A percentile compares a stretch with the other conserved stretches of the same genome.
phyloP scores from a whole-genome alignment of 306 rosid genomes.

The Vigna nakashimae region DNA sequence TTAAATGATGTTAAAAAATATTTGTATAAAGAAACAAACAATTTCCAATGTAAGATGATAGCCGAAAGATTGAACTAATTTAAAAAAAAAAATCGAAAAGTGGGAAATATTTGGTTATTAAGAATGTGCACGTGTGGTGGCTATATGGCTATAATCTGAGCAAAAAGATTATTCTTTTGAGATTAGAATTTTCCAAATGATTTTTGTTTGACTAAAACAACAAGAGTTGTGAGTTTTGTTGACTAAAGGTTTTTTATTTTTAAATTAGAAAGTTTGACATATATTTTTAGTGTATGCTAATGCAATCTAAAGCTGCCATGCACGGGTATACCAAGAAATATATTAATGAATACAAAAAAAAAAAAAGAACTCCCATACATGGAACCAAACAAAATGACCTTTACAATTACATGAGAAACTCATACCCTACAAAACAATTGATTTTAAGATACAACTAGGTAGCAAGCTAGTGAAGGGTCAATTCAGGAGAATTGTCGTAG shows the following conservation, averaged over 20 bases:
- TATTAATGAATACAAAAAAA: too few species aligned
- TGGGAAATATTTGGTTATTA: background rate
- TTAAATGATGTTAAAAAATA: background rate
- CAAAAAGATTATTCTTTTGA: background rate
- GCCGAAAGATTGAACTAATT: background rate
- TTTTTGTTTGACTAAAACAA: background rate
- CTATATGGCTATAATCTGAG: background rate
- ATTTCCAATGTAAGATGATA: too few species aligned
- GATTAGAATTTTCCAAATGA: background rate
- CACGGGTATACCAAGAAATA: too few species aligned
- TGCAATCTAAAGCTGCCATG: background rate
- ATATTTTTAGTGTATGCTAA: background rate
- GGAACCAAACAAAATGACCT: background rate
- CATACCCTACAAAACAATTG: background rate
- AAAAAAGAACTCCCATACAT: background rate
- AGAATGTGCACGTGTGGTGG: constrained; percentile 24
- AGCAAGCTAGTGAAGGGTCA: background rate
- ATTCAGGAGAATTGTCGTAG: background rate
- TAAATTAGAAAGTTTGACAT: background rate
- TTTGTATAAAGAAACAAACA: too few species aligned
- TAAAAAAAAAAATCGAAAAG: background rate
- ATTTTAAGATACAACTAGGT: background rate
- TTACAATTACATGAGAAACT: constrained; percentile 3
- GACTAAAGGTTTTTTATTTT: background rate
- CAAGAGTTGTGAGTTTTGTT: background rate